A percentile compares a stretch with the other conserved stretches of the same genome.
Evolutionary conservation across 371 early-diverging fungal genomes (phyloP).

Genomic region (Actinomortierella wolfii): DNA sequence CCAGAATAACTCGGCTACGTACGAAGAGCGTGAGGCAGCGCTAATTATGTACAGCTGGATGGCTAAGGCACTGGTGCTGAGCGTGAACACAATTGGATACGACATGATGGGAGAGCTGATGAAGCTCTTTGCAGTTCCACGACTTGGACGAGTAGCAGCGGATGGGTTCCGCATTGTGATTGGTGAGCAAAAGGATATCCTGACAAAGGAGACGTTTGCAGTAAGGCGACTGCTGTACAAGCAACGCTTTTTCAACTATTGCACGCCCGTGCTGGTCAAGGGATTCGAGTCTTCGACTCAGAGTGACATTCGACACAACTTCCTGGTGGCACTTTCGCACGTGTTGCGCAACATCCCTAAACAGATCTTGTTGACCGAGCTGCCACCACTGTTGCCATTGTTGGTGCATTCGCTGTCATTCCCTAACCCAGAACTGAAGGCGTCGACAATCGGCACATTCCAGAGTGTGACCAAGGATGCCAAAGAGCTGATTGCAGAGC

Average conservation of each 20-base stretch:
- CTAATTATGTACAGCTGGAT: conserved; percentile 54
- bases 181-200: conserved; percentile 65
- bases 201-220: conserved; percentile 77
- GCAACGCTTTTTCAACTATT: conserved; percentile 81
- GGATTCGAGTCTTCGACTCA: conserved; percentile 59
- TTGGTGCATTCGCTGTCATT: conserved; percentile 70
- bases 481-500: conserved; percentile 62
- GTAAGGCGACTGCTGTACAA: conserved; percentile 72
- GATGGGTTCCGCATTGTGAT: conserved; percentile 72
- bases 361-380: conserved; percentile 76
- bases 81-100: conserved; percentile 57
- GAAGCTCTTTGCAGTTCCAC: conserved; percentile 52
- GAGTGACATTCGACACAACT: conserved; percentile 63
- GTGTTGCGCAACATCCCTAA: conserved; percentile 82
- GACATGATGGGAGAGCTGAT: conserved; percentile 64
- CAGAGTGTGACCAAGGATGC: conserved; percentile 65
- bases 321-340: conserved; percentile 82
- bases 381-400: conserved; percentile 73
- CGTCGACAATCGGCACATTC: conserved; percentile 79
- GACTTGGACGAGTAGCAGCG: conserved; percentile 59
- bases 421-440: conserved; percentile 66
- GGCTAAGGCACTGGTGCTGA: conserved; percentile 66
- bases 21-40: conserved; percentile 30
- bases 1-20: conserved; percentile 12
- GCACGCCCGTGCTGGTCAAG: conserved; percentile 70